These are phyloP conservation scores for Aspergillus haitiensis DNA, from an alignment of 495 filamentous ascomycete species.

Conservation along the genomic window DNA sequence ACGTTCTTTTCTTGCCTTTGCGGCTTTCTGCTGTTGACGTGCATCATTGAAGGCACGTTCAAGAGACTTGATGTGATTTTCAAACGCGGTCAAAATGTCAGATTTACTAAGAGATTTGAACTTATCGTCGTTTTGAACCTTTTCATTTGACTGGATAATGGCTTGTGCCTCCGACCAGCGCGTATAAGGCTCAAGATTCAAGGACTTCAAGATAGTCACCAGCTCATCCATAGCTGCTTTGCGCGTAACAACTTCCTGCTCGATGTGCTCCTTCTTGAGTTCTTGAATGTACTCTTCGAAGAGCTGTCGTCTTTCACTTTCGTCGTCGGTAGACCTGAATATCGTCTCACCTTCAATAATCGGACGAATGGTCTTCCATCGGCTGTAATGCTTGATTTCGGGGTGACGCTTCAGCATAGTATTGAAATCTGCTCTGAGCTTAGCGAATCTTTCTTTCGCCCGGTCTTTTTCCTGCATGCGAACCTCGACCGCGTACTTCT, in stretches of 20 bases:
- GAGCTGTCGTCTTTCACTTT: constrained; percentile 84
- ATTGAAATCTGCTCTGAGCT: constrained; percentile 89
- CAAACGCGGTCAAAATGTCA: constrained; percentile 89
- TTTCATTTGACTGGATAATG: constrained; percentile 74
- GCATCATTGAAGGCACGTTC: constrained; percentile 88
- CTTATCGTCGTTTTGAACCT: constrained; percentile 81
- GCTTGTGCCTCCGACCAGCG: constrained; percentile 90
- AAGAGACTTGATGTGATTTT: constrained; percentile 89
- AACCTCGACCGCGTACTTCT: constrained; percentile 92
- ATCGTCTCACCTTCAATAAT: constrained; percentile 96
- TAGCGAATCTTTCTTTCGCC: constrained; percentile 90
- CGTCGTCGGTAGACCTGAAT: constrained; percentile 86
- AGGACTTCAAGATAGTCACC: constrained; percentile 72
- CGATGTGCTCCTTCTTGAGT: constrained; percentile 73
- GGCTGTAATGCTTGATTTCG: constrained; percentile 96
- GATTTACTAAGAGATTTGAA: constrained; percentile 84
- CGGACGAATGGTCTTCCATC: constrained; percentile 93
- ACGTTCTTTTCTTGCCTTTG: constrained; percentile 76
- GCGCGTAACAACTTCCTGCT: constrained; percentile 67
- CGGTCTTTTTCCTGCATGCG: constrained; percentile 91
- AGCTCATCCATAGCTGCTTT: constrained; percentile 87
- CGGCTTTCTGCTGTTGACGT: constrained; percentile 80
- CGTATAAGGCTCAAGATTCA: constrained; percentile 89
- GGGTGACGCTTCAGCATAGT: constrained; percentile 96
- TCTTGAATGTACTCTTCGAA: constrained; percentile 93